Conservation (phyloP, 1,139 yeast genomes). For the Kodamaea arcana region DNA sequence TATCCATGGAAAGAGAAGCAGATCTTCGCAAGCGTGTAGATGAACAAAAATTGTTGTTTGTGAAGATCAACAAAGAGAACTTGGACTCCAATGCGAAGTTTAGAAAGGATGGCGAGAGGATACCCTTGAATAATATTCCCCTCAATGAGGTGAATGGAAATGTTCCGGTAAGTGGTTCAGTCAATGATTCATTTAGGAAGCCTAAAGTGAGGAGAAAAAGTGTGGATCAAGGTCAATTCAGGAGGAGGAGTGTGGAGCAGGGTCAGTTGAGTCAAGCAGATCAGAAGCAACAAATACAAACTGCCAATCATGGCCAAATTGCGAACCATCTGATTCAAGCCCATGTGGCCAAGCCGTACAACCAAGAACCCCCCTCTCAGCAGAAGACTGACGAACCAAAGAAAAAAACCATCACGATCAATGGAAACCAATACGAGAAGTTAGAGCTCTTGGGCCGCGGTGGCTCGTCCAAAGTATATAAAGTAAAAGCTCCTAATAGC, state of each 20-base stretch:
- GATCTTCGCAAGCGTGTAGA: slow-evolving; percentile 27
- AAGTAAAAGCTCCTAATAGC: slow-evolving; percentile 58
- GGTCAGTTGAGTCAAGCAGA: not conserved
- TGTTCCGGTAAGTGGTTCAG: too few species aligned
- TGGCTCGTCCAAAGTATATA: slow-evolving; percentile 90
- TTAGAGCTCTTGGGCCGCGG: slow-evolving; percentile 85
- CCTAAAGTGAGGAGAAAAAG: slow-evolving; percentile 18
- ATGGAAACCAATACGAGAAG: slow-evolving; percentile 65
- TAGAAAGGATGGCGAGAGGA: slow-evolving; percentile 4
- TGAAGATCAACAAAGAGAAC: slow-evolving; percentile 3
- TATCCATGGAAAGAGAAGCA: slow-evolving; percentile 20
- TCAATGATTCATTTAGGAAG: slow-evolving; percentile 19
- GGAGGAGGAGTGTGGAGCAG: too few species aligned
- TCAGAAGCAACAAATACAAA: not conserved
- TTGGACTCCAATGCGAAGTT: slow-evolving; percentile 5
- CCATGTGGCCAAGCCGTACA: not conserved
- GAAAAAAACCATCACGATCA: slow-evolving; percentile 36
- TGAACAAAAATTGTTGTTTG: slow-evolving; percentile 16
- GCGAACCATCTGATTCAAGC: not conserved
- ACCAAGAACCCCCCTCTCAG: slow-evolving; percentile 5
- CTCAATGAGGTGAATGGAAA: too few species aligned
- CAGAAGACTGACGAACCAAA: slow-evolving; percentile 16
- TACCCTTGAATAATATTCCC: slow-evolving; percentile 7
- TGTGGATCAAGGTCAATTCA: not conserved
- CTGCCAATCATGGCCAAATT: not conserved